Evolutionary conservation across 306 rosid species (phyloP).

Genomic region (Acacia confusa): DNA sequence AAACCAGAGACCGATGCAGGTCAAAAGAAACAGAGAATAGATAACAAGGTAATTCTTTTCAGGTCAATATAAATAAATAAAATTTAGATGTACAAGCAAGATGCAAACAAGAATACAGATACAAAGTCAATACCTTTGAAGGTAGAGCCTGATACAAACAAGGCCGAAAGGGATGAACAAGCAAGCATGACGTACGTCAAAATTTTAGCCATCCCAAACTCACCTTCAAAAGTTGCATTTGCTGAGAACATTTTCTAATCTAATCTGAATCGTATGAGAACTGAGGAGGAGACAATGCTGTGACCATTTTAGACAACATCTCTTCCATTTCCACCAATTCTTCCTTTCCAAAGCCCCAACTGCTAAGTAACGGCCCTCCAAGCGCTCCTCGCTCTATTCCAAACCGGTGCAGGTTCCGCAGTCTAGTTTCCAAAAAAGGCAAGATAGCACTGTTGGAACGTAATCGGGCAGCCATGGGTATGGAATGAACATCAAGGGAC

Average conservation of each 20-base stretch:
- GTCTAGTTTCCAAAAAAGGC: slow-evolving; percentile 68
- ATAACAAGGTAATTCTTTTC: not conserved
- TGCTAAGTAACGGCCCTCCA: slow-evolving; percentile 60
- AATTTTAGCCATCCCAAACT: slow-evolving; percentile 3
- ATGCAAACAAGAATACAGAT: not conserved
- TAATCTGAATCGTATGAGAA: slow-evolving; percentile 81
- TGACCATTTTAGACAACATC: slow-evolving; percentile 67
- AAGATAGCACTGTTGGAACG: slow-evolving; percentile 73
- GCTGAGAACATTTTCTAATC: slow-evolving; percentile 45
- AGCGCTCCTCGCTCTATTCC: slow-evolving; percentile 68
- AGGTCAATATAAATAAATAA: not conserved
- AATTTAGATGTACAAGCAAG: not conserved
- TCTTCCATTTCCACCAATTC: slow-evolving; percentile 86
- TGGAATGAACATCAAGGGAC: slow-evolving; percentile 75
- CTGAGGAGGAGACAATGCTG: slow-evolving; percentile 51
- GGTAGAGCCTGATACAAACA: not conserved
- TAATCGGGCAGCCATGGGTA: slow-evolving; percentile 85
- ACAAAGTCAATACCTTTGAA: not conserved
- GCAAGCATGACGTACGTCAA: slow-evolving; percentile 10
- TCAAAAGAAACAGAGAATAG: not conserved
- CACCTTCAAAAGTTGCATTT: not conserved
- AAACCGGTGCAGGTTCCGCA: slow-evolving; percentile 55
- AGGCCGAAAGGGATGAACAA: slow-evolving; percentile 2
- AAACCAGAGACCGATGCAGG: not conserved
- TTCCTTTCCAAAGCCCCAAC: slow-evolving; percentile 80